Base-by-base conservation (phyloP, 495 filamentous ascomycete genomes). In the Penicillium parvum region DNA sequence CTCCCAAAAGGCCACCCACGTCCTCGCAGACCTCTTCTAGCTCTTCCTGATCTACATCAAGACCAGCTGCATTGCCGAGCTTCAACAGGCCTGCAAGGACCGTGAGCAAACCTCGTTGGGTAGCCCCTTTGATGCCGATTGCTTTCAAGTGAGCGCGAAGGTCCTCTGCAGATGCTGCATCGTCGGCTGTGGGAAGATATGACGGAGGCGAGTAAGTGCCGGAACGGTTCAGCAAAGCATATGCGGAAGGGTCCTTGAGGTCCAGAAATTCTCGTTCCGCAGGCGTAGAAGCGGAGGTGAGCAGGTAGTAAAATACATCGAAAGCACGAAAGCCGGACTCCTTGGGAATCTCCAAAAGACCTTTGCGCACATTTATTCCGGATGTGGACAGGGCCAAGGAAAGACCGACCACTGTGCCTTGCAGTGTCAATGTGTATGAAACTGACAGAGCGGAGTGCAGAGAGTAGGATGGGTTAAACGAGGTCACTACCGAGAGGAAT, bases 261-360 rank as follows among this genome's bases (percentile, higher is more conserved):
- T 83, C 82, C n/a, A 98, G 71, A 42, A 88, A 95, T 58, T 97
- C 90, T 26, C 89, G 77, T 68, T 98, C 92, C 1, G 89, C 88
- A 1, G 84, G 85, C 2, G 90, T 94, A 0, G 92, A 94, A 10
- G 88, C 83, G 19, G 85, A 87, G 1, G 90, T 94, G 16, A 96
- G 73, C 3, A 98, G 79, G 51, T 96, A 97, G 67, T 98, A 98
- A 63, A 97, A 98, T 19, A 90, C 94, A 58, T 98, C 90, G 53
- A 97, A 98, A n/a, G 91, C 92, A 43, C 92, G 82, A 58, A 86
- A 89, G 15, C 94, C 92, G 5, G 79, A 44, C 57, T 95, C 81
- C 0, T 79, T 61, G 0, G 92, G 87, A 18, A 97, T 77, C 26
- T 88, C 80, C 19, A 97, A 73, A 16, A 98, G 72, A 16, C 92